A percentile compares a stretch with the other conserved stretches of the same genome.
Evolutionary conservation across 768 basidiomycete genomes (phyloP).

Genomic region (Astraeus odoratus): DNA sequence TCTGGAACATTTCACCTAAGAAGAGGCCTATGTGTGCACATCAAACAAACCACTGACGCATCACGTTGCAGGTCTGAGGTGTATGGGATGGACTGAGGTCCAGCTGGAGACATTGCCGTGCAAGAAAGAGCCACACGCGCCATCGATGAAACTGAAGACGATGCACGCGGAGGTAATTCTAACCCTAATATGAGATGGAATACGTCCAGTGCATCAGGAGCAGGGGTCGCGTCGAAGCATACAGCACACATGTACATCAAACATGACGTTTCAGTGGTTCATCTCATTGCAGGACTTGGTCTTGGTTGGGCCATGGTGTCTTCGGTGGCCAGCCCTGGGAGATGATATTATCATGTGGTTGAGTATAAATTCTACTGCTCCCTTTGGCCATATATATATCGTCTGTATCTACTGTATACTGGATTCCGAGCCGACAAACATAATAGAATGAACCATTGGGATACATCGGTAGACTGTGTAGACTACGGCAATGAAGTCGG

Average conservation of each 20-base stretch:
- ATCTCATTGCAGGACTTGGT: constrained; percentile 34
- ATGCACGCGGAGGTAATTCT: too few species aligned
- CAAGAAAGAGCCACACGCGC: too few species aligned
- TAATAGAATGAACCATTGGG: too few species aligned
- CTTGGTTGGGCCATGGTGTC: constrained; percentile 23
- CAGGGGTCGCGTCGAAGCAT: constrained; percentile 17
- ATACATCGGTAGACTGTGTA: too few species aligned
- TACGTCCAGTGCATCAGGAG: not conserved
- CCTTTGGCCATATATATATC: not conserved
- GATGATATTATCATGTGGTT: constrained; percentile 43
- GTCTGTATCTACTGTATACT: not conserved
- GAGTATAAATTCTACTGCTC: too few species aligned
- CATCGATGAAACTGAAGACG: too few species aligned
- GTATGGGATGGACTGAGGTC: too few species aligned
- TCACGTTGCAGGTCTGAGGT: constrained; percentile 41
- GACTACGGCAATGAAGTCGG: too few species aligned
- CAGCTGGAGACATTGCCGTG: constrained; percentile 39
- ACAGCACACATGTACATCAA: constrained; percentile 39
- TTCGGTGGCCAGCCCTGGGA: constrained; percentile 44
- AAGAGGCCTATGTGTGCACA: constrained; percentile 37
- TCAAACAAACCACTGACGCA: constrained; percentile 40
- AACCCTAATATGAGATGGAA: too few species aligned
- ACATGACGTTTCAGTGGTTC: constrained; percentile 43
- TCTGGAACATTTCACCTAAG: constrained; percentile 26
- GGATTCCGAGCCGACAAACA: not conserved